phyloP scores from a whole-genome alignment of 2,329 filamentous ascomycete genomes.

The Coniosporium tulheliwenetii region DNA sequence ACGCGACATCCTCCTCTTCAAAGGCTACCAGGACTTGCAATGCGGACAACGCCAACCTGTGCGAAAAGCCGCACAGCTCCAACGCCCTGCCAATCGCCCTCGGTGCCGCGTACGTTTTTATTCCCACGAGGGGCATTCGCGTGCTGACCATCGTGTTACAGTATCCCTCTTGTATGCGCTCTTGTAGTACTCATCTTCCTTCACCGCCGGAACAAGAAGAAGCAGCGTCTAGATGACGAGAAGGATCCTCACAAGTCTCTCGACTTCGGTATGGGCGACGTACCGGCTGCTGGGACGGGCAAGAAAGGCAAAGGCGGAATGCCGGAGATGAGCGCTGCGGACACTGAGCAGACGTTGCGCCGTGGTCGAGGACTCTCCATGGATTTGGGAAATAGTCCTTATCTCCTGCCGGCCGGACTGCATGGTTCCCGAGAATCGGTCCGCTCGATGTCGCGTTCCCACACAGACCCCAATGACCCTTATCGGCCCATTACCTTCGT shows the following conservation, averaged over 20 bases:
- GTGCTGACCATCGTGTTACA: slow-evolving; percentile 24
- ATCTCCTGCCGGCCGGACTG: slow-evolving; percentile 74
- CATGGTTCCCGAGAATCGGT: slow-evolving; percentile 74
- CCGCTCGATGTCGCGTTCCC: slow-evolving; percentile 64
- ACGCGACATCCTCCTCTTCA: background rate
- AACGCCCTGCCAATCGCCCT: slow-evolving; percentile 50
- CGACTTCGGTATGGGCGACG: slow-evolving; percentile 70
- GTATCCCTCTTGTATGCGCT: slow-evolving; percentile 59
- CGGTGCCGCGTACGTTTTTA: slow-evolving; percentile 49
- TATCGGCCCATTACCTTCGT: slow-evolving; percentile 55
- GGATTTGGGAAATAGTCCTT: slow-evolving; percentile 58
- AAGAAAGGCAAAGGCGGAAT: slow-evolving; percentile 24
- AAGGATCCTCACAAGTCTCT: slow-evolving; percentile 80
- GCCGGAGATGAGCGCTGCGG: slow-evolving; percentile 44
- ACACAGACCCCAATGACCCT: slow-evolving; percentile 65
- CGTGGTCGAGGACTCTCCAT: slow-evolving; percentile 38
- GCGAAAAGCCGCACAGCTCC: slow-evolving; percentile 44
- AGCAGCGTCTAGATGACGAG: slow-evolving; percentile 59
- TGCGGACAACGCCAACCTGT: slow-evolving; percentile 13
- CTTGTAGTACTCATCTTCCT: slow-evolving; percentile 56
- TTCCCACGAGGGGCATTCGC: background rate
- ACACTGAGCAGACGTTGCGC: slow-evolving; percentile 23
- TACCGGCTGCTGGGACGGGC: slow-evolving; percentile 20
- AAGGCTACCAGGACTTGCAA: slow-evolving; percentile 1
- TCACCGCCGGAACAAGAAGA: slow-evolving; percentile 62